Percentiles rank a stretch among this genome's conserved stretches.
phyloP scores from a whole-genome alignment of 345 rosid genomes.

The Eucalyptus sp. region DNA sequence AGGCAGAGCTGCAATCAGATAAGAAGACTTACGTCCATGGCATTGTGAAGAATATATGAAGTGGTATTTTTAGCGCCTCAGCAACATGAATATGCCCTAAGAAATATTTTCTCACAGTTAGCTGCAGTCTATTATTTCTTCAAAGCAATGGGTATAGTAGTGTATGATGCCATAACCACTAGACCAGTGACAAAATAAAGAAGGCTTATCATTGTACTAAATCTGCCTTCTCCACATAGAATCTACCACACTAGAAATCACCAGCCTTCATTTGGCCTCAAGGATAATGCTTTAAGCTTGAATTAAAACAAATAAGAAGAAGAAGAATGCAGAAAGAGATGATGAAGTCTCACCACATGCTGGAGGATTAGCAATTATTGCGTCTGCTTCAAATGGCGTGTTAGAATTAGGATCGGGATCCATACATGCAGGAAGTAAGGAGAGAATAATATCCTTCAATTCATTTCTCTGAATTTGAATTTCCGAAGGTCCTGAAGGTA shows the following conservation, averaged over 20 bases:
- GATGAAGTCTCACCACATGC: conserved; percentile 27
- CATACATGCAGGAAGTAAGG: conserved; percentile 40
- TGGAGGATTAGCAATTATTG: conserved; percentile 55
- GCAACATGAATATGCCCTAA: conserved; percentile 52
- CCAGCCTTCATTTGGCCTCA: neutral
- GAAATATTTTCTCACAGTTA: neutral
- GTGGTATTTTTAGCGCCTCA: conserved; percentile 29
- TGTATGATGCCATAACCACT: neutral
- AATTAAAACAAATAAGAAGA: neutral
- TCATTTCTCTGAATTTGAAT: conserved; percentile 39
- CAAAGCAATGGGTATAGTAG: neutral
- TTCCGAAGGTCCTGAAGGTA: conserved; percentile 50
- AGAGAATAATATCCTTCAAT: conserved; percentile 35
- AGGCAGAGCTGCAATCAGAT: neutral
- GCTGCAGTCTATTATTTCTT: neutral
- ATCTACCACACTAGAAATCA: neutral
- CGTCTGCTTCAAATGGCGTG: conserved; percentile 25
- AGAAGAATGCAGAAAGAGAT: neutral
- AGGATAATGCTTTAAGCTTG: neutral
- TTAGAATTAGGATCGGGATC: conserved; percentile 25
- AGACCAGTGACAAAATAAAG: neutral
- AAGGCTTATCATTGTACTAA: neutral
- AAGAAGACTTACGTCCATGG: conserved; percentile 53
- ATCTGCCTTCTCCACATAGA: neutral
- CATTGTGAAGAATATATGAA: conserved; percentile 50